Conservation (phyloP, 1,284 basidiomycete species). For the Rhodotorula sp. region DNA sequence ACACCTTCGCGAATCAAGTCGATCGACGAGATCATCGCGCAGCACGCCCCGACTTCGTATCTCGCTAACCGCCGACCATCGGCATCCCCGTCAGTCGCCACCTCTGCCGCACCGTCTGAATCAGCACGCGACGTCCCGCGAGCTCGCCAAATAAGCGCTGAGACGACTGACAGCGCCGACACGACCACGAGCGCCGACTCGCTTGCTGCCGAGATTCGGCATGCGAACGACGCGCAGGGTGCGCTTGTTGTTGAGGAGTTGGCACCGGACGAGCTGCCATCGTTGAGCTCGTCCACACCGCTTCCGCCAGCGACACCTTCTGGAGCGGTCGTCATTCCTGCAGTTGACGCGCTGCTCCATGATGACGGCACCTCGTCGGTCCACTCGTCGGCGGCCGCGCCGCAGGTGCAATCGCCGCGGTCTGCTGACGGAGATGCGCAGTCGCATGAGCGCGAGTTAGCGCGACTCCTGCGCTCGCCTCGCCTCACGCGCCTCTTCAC, state of each 20-base stretch:
- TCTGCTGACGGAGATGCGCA: not conserved
- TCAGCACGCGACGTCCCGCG: conserved; percentile 39
- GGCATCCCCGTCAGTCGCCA: not conserved
- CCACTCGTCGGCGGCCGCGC: too few relatives aligned
- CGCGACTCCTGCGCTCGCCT: conserved; percentile 71
- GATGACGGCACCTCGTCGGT: not conserved
- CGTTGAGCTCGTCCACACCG: not conserved
- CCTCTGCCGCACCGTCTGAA: conserved; percentile 12
- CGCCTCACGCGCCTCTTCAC: conserved; percentile 78
- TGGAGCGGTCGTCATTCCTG: not conserved
- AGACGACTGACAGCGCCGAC: too few relatives aligned
- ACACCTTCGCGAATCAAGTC: conserved; percentile 42
- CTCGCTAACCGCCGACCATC: conserved; percentile 29
- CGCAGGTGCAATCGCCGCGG: not conserved
- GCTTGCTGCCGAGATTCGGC: conserved; percentile 8
- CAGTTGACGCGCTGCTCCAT: not conserved
- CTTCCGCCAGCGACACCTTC: not conserved
- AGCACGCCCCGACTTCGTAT: conserved; percentile 48
- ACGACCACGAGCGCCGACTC: conserved; percentile 3
- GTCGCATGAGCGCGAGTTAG: conserved; percentile 44
- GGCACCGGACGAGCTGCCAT: not conserved
- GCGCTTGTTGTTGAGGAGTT: not conserved
- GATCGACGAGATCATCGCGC: conserved; percentile 54
- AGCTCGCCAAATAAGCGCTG: not conserved
- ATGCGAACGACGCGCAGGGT: not conserved